phyloP scores from a whole-genome alignment of 2,329 filamentous ascomycete genomes.

The Colletotrichum karsti region DNA sequence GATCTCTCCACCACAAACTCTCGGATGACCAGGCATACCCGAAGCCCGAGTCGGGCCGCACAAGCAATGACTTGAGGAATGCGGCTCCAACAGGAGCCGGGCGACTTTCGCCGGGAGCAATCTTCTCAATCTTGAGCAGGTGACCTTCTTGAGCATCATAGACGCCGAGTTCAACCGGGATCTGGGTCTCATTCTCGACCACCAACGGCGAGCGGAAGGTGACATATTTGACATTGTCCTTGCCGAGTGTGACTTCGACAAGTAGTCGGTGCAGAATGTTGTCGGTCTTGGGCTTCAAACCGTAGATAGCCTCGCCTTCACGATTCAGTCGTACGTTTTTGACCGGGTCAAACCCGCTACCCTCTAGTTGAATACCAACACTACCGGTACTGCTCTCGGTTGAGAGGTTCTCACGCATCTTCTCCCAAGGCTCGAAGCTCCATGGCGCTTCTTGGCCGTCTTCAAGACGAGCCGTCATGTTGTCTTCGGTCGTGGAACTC shows the following conservation, averaged over 20 bases:
- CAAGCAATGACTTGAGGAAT: slow-evolving; percentile 85
- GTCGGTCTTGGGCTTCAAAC: slow-evolving; percentile 86
- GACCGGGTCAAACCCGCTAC: slow-evolving; percentile 91
- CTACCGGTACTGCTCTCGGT: slow-evolving; percentile 83
- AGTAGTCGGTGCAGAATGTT: slow-evolving; percentile 87
- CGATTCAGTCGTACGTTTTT: slow-evolving; percentile 89
- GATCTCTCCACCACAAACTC: slow-evolving; percentile 89
- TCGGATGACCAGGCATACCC: slow-evolving; percentile 96
- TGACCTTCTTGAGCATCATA: slow-evolving; percentile 89
- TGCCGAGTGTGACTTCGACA: slow-evolving; percentile 89
- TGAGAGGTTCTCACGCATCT: slow-evolving; percentile 91
- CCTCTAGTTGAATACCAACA: slow-evolving; percentile 86
- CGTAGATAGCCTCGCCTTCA: slow-evolving; percentile 94
- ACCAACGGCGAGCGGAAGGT: slow-evolving; percentile 91
- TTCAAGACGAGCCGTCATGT: slow-evolving; percentile 77
- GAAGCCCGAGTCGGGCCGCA: slow-evolving; percentile 94
- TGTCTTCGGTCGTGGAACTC: slow-evolving; percentile 70
- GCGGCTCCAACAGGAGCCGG: slow-evolving; percentile 93
- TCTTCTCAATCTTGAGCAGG: slow-evolving; percentile 97
- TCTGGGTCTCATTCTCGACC: slow-evolving; percentile 96
- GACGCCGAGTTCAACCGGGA: slow-evolving; percentile 91
- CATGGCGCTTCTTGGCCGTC: slow-evolving; percentile 94
- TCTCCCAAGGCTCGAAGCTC: slow-evolving; percentile 97
- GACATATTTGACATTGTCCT: slow-evolving; percentile 97
- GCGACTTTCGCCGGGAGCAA: slow-evolving; percentile 87